Percentiles rank a stretch among this genome's conserved stretches.
These are phyloP conservation scores for Rhodamnia rubescens DNA, from an alignment of 345 rosid species.

Conservation along the genomic window DNA sequence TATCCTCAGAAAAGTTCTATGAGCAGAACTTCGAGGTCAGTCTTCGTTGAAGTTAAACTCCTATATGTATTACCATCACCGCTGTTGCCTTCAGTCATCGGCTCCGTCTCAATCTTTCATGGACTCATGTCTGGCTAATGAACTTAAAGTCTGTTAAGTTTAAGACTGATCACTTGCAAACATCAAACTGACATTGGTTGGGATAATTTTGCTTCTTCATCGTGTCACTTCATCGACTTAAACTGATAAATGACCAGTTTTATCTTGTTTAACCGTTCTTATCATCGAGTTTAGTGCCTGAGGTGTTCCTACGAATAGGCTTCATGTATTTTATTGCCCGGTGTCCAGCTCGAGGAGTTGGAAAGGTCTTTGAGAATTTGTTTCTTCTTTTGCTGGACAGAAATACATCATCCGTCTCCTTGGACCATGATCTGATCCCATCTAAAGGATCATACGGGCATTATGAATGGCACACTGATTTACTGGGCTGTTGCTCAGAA, in stretches of 20 bases:
- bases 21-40: constrained; percentile 58
- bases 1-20: constrained; percentile 36
- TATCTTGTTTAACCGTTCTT: neutral
- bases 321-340: neutral
- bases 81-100: neutral
- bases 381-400: constrained; percentile 27
- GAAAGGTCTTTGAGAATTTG: neutral
- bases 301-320: neutral
- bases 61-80: neutral
- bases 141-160: neutral
- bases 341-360: neutral
- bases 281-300: neutral
- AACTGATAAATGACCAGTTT: neutral
- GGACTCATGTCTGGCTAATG: neutral
- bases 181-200: neutral
- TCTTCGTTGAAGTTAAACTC: neutral
- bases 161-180: neutral
- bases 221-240: neutral
- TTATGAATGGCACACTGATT: constrained; percentile 90
- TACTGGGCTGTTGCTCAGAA: constrained; percentile 93
- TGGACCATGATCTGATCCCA: constrained; percentile 61
- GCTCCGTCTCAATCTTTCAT: neutral
- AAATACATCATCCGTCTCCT: constrained; percentile 60
- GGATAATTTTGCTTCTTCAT: neutral
- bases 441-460: constrained; percentile 34